Conservation (phyloP, 2,329 filamentous ascomycete species). For the Aspergillus intermedius region DNA sequence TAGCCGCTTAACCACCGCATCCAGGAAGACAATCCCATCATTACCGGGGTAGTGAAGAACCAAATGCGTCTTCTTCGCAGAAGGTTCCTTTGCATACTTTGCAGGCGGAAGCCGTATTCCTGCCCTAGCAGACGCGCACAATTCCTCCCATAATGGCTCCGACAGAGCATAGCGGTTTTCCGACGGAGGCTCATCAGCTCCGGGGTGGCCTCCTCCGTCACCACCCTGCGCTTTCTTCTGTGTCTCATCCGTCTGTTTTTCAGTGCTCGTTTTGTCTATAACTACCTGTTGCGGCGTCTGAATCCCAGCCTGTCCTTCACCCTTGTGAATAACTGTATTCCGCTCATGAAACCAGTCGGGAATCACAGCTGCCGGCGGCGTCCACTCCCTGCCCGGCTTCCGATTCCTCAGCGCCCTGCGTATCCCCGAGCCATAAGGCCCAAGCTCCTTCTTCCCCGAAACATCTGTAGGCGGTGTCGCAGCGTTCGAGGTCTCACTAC, state of each 20-base stretch:
- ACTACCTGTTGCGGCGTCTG: conserved; percentile 19
- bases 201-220: conserved; percentile 13
- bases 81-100: conserved; percentile 41
- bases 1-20: conserved; percentile 57
- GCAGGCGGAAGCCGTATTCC: conserved; percentile 40
- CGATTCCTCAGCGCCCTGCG: conserved; percentile 34
- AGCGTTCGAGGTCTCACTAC: conserved; percentile 7
- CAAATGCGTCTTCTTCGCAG: conserved; percentile 50
- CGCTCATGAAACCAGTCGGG: conserved; percentile 34
- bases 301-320: conserved; percentile 5
- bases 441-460: conserved; percentile 17
- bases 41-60: conserved; percentile 55
- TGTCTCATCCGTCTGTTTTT: conserved; percentile 9
- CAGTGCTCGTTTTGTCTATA: conserved; percentile 17
- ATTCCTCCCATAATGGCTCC: conserved; percentile 41
- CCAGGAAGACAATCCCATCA: conserved; percentile 50
- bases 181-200: conserved; percentile 9
- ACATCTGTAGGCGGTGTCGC: conserved; percentile 11
- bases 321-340: conserved; percentile 25
- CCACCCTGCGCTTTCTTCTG: conserved; percentile 17
- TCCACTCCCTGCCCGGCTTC: conserved; percentile 16
- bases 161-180: conserved; percentile 34
- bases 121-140: conserved; percentile 46
- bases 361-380: conserved; percentile 18
- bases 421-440: conserved; percentile 35